Percentiles rank a stretch among this genome's conserved stretches.
These are phyloP conservation scores for Heterobasidion occidentale DNA, from an alignment of 1,284 basidiomycete species.

Conservation along the genomic window DNA sequence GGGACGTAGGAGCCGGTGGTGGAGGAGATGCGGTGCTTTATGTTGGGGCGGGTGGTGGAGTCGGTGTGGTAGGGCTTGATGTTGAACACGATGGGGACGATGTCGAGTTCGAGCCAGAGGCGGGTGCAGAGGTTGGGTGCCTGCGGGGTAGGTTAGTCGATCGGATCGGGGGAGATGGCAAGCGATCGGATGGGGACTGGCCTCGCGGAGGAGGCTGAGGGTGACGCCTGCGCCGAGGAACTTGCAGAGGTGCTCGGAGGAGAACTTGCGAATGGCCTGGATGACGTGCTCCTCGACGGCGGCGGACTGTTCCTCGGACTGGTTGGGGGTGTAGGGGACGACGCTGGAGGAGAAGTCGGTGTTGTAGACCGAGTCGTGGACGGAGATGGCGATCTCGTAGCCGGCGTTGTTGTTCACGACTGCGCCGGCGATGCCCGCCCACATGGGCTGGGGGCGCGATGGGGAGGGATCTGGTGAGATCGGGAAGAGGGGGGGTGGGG, in stretches of 20 bases:
- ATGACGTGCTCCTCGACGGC: conserved; percentile 54
- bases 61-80: conserved; percentile 77
- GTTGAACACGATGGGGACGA: conserved; percentile 76
- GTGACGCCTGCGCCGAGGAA: conserved; percentile 65
- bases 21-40: conserved; percentile 73
- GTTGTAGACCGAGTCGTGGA: conserved; percentile 76
- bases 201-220: conserved; percentile 38
- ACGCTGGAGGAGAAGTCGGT: conserved; percentile 59
- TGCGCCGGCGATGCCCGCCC: conserved; percentile 67
- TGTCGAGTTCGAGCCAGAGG: conserved; percentile 69
- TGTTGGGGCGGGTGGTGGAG: conserved; percentile 61
- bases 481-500: too few relatives aligned
- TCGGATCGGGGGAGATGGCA: not conserved
- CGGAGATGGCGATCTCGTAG: conserved; percentile 65
- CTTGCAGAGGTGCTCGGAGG: conserved; percentile 69
- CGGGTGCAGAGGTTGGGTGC: conserved; percentile 70
- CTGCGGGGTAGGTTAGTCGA: conserved; percentile 23
- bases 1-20: conserved; percentile 67
- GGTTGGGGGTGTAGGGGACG: conserved; percentile 42
- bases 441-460: conserved; percentile 56
- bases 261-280: conserved; percentile 58
- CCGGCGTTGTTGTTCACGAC: conserved; percentile 47
- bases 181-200: conserved; percentile 10
- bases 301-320: conserved; percentile 27
- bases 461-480: not conserved